Conservation (phyloP, 108 stramenopile genomes). For the Cyclostephanos invisitatus region DNA sequence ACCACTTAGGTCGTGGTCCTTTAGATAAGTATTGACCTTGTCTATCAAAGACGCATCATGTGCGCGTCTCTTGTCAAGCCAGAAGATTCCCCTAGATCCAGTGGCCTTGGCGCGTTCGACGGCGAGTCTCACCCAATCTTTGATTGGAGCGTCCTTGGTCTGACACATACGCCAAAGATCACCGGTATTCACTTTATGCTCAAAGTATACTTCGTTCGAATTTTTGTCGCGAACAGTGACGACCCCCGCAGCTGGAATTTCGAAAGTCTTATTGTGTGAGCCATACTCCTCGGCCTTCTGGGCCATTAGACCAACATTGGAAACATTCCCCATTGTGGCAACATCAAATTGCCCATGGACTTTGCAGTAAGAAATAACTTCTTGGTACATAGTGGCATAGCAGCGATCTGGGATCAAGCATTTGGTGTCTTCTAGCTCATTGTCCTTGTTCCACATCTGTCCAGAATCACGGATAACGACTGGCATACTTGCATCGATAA, state of each 20-base stretch:
- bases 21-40: conserved; percentile 84
- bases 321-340: conserved; percentile 78
- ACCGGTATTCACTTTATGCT: conserved; percentile 81
- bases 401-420: conserved; percentile 91
- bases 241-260: conserved; percentile 69
- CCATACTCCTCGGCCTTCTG: conserved; percentile 95
- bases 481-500: conserved; percentile 94
- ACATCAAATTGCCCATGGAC: conserved; percentile 90
- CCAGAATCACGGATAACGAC: conserved; percentile 89
- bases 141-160: conserved; percentile 90
- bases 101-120: conserved; percentile 83
- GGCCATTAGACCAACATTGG: conserved; percentile 94
- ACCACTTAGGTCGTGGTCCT: conserved; percentile 85
- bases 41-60: conserved; percentile 86
- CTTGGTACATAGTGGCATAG: conserved; percentile 93
- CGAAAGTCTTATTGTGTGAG: conserved; percentile 93
- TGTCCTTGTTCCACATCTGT: conserved; percentile 94
- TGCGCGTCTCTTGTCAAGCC: conserved; percentile 90
- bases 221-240: conserved; percentile 79
- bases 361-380: conserved; percentile 85
- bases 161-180: conserved; percentile 96
- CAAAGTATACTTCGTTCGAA: conserved; percentile 69
- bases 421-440: conserved; percentile 90
- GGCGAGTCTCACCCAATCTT: conserved; percentile 91
- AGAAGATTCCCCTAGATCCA: conserved; percentile 83